These are phyloP conservation scores for Neofusicoccum umdonicola DNA, from an alignment of 2,329 filamentous ascomycete genomes.

Conservation along the genomic window DNA sequence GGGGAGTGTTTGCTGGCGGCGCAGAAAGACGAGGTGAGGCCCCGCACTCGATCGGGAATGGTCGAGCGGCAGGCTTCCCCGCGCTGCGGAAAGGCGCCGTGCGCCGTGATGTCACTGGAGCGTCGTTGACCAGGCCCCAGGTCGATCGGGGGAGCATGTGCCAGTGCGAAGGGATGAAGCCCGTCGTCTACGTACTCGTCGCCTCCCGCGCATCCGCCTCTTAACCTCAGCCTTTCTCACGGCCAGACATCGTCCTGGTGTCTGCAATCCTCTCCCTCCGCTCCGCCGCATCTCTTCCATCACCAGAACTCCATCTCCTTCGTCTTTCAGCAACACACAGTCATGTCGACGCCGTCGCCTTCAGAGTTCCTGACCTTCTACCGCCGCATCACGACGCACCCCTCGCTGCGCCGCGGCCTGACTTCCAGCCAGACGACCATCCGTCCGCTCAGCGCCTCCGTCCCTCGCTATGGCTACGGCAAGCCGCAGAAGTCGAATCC, in stretches of 20 bases:
- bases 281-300: not conserved
- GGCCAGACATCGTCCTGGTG: not conserved
- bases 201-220: not conserved
- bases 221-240: not conserved
- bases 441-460: constrained; percentile 17
- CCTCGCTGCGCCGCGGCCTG: constrained; percentile 15
- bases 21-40: not conserved
- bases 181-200: not conserved
- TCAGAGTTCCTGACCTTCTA: constrained; percentile 41
- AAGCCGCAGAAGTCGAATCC: constrained; percentile 26
- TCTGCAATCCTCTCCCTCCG: not conserved
- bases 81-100: not conserved
- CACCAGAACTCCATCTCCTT: not conserved
- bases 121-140: not conserved
- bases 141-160: not conserved
- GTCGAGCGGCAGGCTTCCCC: not conserved
- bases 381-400: constrained; percentile 26
- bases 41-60: not conserved
- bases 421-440: constrained; percentile 23
- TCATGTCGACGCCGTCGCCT: constrained; percentile 34
- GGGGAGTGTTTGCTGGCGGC: not conserved
- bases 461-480: constrained; percentile 21
- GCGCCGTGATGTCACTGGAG: constrained; percentile 1
- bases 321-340: not conserved
- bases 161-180: not conserved